These are phyloP conservation scores for Yarrowia sp. DNA, from an alignment of 805 yeast species.

Conservation along the genomic window DNA sequence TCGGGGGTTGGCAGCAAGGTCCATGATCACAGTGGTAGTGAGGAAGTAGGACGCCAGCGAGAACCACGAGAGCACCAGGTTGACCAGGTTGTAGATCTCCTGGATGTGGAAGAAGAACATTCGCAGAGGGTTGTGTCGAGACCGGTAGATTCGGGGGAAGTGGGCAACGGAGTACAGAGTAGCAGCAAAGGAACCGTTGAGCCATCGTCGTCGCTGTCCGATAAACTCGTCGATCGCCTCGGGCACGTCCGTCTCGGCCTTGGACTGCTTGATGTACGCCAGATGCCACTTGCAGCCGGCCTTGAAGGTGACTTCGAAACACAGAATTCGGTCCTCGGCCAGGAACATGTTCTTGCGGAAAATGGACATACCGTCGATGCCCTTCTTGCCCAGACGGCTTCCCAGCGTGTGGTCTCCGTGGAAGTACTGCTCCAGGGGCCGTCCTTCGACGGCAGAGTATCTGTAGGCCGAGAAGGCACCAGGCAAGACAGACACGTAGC, in stretches of 20 bases:
- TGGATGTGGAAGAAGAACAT: slow-evolving; percentile 54
- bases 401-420: slow-evolving; percentile 60
- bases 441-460: slow-evolving; percentile 55
- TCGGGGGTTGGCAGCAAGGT: slow-evolving; percentile 43
- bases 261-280: slow-evolving; percentile 59
- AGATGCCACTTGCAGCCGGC: slow-evolving; percentile 57
- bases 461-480: slow-evolving; percentile 70
- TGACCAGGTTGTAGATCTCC: slow-evolving; percentile 53
- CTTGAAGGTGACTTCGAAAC: slow-evolving; percentile 64
- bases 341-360: slow-evolving; percentile 68
- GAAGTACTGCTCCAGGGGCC: slow-evolving; percentile 62
- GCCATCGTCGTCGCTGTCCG: slow-evolving; percentile 65
- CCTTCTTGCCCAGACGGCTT: slow-evolving; percentile 47
- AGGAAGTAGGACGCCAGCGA: slow-evolving; percentile 60
- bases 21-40: slow-evolving; percentile 60
- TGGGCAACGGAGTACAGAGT: slow-evolving; percentile 27
- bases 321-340: slow-evolving; percentile 67
- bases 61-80: slow-evolving; percentile 60
- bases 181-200: slow-evolving; percentile 56
- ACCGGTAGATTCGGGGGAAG: slow-evolving; percentile 42
- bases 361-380: slow-evolving; percentile 58
- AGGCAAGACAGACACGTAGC: slow-evolving; percentile 63
- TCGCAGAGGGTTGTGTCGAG: slow-evolving; percentile 52
- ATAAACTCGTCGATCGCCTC: slow-evolving; percentile 60
- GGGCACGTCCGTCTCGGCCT: slow-evolving; percentile 70